Evolutionary conservation across 2,329 filamentous ascomycete species (phyloP), one percentile per base, ranked within the genome.

Genomic region (Acrocalymma vagum): DNA sequence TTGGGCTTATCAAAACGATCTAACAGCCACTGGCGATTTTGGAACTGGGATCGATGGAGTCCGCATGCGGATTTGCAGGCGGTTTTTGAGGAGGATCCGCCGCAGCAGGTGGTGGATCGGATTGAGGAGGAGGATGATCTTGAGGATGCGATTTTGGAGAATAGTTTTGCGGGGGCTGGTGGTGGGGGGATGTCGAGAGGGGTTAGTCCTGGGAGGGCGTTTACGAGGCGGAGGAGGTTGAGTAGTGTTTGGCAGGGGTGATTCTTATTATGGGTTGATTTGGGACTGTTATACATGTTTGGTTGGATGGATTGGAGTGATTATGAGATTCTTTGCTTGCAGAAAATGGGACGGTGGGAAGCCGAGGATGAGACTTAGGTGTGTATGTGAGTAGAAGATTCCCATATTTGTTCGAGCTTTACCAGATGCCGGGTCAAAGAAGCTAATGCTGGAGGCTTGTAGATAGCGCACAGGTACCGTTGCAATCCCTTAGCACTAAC

Each of bases 11-110:
- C 69, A 4, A 72, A 72, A 44, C 68, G 70, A 21, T 67, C 64
- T 6, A 76, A 70, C 47, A n/a, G n/a, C n/a, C n/a, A n/a, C n/a
- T 68, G 72, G 46, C 55, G 55, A 48, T 86, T 88, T 58, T 88
- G 85, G 82, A 81, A 85, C 53, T 82, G 80, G 63, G 85, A 81
- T 72, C 57, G 48, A 30, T 82, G 91, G 60, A 86, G 84, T 6
- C 84, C 83, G 7, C 86, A 90, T 63, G 81, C 85, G 14, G 87
- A 90, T 60, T 76, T 91, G 22, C 81, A 86, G 29, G 80, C 84
- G 9, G 87, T 90, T 2, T 91, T 91, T 48, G 84, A 90, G 35
- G 77, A 85, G 17, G 78, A 86, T 26, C 85, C 86, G 5, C 87
- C 87, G 2, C 80, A 86, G 32, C 64, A 65, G 21, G 63, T 78